A percentile compares a stretch with the other conserved stretches of the same genome.
These are phyloP conservation scores for Geranium incanum DNA, from an alignment of 441 rosid species.

Conservation along the genomic window DNA sequence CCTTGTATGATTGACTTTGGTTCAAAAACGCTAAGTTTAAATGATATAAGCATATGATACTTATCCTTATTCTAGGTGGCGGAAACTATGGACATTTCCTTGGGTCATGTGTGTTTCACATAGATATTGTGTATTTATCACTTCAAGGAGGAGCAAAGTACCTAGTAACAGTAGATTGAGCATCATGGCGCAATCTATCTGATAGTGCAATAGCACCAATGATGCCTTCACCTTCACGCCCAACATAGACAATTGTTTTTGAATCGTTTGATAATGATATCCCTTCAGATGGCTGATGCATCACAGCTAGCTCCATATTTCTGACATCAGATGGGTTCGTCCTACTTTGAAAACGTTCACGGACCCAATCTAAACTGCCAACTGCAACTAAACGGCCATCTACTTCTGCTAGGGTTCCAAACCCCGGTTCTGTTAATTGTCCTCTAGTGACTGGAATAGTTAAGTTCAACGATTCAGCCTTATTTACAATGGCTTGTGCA, in stretches of 20 bases:
- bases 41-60: background rate
- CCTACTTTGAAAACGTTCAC: constrained; percentile 51
- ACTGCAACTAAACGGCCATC: constrained; percentile 79
- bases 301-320: constrained; percentile 41
- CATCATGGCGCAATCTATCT: constrained; percentile 70
- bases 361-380: constrained; percentile 79
- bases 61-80: background rate
- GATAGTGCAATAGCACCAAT: constrained; percentile 84
- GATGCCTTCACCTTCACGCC: constrained; percentile 78
- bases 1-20: background rate
- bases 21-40: background rate
- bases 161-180: constrained; percentile 66
- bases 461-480: constrained; percentile 55
- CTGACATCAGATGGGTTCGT: constrained; percentile 35
- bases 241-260: constrained; percentile 73
- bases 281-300: constrained; percentile 32
- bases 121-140: background rate
- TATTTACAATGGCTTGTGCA: constrained; percentile 67
- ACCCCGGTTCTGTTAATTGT: constrained; percentile 83
- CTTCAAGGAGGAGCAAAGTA: constrained; percentile 21
- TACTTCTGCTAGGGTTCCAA: constrained; percentile 86
- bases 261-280: constrained; percentile 48
- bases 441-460: constrained; percentile 69
- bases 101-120: background rate
- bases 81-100: constrained; percentile 1